Evolutionary conservation across 139 green algal species (phyloP), one percentile per base, ranked within the genome.

Genomic region (Limnomonas spitsbergensis): DNA sequence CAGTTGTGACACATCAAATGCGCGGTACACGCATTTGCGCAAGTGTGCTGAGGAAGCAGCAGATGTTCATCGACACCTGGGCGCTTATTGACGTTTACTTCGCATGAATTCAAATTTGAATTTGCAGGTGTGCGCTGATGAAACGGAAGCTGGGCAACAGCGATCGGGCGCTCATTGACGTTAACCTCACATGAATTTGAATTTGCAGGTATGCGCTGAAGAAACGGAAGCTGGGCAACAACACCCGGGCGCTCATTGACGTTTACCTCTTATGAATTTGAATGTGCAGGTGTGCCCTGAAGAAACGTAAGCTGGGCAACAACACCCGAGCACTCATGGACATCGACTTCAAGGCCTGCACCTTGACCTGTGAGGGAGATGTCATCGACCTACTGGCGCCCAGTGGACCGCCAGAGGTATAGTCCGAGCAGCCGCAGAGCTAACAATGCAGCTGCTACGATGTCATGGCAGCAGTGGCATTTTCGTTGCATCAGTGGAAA

Each of bases 121-220:
- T 61, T 61, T 61, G 47, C 47, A 61, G 47, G 47, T 61, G 47
- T 61, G 47, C 47, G 20, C 47, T 61, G 47, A 61, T 29, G 47
- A 61, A 29, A 20, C 47, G 47, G 47, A 61, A 61, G 47, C 47
- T 61, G 47, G 14, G 14, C 14, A 61, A 61, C 47, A 61, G 14
- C 20, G 20, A 29, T 61, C 14, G 14, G 20, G 47, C 20, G 47
- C 47, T 61, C 47, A 29, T 61, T 29, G 20, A 61, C 14, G 14
- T 14, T 61, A 20, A 29, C 14, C 14, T 61, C 47, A 61, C 14
- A 20, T 61, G 20, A n/a, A n/a, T n/a, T n/a, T n/a, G n/a, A n/a
- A n/a, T n/a, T n/a, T n/a, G n/a, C n/a, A 20, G 14, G 47, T 61
- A 20, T 20, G 14, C 20, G 47, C 14, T 61, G 14, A 61, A 61